Conservation (phyloP, 192 early-diverging fungal species). For the Geranomyces michiganensis region DNA sequence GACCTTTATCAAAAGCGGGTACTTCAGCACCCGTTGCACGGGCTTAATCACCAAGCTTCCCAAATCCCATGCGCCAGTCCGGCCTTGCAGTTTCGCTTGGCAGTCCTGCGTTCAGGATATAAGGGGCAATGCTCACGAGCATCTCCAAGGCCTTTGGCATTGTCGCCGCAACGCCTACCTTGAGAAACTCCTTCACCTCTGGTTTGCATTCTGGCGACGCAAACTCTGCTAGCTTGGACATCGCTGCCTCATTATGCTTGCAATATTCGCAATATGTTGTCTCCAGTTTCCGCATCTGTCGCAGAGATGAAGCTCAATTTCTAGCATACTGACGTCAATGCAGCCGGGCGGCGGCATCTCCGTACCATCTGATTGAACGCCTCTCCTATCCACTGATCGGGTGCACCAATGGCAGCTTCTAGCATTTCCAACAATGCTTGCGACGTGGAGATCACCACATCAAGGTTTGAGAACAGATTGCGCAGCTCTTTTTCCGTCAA, state of each 20-base stretch:
- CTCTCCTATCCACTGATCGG: slow-evolving; percentile 54
- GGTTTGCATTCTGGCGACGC: slow-evolving; percentile 42
- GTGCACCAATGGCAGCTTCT: slow-evolving; percentile 54
- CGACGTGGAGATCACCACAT: slow-evolving; percentile 70
- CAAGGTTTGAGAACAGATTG: slow-evolving; percentile 78
- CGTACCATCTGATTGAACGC: slow-evolving; percentile 46
- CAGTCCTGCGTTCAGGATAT: slow-evolving; percentile 50
- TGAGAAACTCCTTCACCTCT: slow-evolving; percentile 50
- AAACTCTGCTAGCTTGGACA: slow-evolving; percentile 66
- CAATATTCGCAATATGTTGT: slow-evolving; percentile 72
- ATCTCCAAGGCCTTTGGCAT: slow-evolving; percentile 7
- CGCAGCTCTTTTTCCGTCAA: slow-evolving; percentile 67
- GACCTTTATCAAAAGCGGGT: slow-evolving; percentile 84
- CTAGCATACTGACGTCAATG: neutral
- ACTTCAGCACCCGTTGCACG: slow-evolving; percentile 96
- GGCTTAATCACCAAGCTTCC: slow-evolving; percentile 91
- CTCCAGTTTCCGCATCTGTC: slow-evolving; percentile 50
- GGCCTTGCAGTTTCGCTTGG: slow-evolving; percentile 62
- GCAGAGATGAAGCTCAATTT: too few species aligned
- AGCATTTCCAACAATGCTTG: slow-evolving; percentile 67
- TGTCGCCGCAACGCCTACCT: slow-evolving; percentile 33
- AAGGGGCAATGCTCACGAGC: neutral
- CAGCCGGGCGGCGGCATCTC: neutral
- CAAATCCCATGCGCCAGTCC: slow-evolving; percentile 91
- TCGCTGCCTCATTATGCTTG: slow-evolving; percentile 73